Percentiles rank a stretch among this genome's conserved stretches.
Conservation (phyloP, 2,329 filamentous ascomycete species). For the Cladorrhinum sp. region DNA sequence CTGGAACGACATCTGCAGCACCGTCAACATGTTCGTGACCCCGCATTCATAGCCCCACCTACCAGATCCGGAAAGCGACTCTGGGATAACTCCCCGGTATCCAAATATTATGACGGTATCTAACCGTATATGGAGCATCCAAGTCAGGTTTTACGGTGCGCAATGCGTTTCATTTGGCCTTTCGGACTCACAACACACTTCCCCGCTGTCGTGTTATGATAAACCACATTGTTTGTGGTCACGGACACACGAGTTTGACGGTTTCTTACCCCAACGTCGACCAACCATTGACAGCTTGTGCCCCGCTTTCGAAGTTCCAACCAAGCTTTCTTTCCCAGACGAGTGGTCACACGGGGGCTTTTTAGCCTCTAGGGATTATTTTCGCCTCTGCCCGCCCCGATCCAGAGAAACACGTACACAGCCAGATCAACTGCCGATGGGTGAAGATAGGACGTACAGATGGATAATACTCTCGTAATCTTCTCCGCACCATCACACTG, state of each 20-base stretch:
- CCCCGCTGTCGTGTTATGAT: neutral
- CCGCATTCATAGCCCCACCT: neutral
- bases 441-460: neutral
- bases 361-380: neutral
- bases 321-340: slow-evolving; percentile 9
- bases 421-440: slow-evolving; percentile 26
- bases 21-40: neutral
- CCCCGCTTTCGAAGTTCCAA: neutral
- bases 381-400: neutral
- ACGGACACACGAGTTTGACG: neutral
- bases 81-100: no score
- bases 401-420: neutral
- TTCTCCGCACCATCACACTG: slow-evolving; percentile 7
- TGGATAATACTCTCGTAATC: slow-evolving; percentile 13
- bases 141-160: no score
- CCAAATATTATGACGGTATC: no score
- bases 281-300: neutral
- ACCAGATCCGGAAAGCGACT: neutral
- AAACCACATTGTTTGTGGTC: neutral
- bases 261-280: neutral
- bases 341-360: slow-evolving; percentile 6
- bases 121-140: no score
- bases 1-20: neutral
- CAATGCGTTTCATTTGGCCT: no score
- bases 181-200: no score